Percentiles rank a stretch among this genome's conserved stretches.
Evolutionary conservation across 768 basidiomycete species (phyloP).

Genomic region (Leccinellum luteum): DNA sequence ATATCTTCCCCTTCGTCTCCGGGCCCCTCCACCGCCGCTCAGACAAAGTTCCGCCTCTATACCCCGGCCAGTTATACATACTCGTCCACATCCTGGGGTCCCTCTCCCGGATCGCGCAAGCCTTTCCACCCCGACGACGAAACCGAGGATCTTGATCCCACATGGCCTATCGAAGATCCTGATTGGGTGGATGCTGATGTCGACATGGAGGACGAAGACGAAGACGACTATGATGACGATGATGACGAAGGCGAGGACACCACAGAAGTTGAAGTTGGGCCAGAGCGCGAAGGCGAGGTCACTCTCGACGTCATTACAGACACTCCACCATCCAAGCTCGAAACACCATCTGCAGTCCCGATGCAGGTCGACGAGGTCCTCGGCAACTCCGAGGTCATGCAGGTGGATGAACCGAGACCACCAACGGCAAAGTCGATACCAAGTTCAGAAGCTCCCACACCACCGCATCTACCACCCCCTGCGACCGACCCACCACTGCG

Average conservation of each 20-base stretch:
- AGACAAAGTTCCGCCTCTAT: conserved; percentile 31
- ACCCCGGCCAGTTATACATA: conserved; percentile 35
- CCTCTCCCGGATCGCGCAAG: conserved; percentile 13
- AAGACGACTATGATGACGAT: conserved; percentile 31
- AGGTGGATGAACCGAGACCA: not conserved
- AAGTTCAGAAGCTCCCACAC: not conserved
- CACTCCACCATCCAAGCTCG: not conserved
- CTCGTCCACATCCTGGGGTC: conserved; percentile 19
- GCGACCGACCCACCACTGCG: not conserved
- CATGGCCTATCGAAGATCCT: conserved; percentile 22
- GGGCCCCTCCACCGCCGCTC: not conserved
- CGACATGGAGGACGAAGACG: conserved; percentile 33
- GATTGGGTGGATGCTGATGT: conserved; percentile 28
- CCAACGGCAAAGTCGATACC: not conserved
- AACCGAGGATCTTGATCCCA: conserved; percentile 13
- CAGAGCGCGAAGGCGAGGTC: conserved; percentile 15
- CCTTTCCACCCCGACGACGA: conserved; percentile 17
- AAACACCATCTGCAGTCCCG: not conserved
- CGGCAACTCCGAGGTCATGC: not conserved
- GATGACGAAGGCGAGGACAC: conserved; percentile 32
- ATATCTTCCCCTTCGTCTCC: not conserved
- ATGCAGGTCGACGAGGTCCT: conserved; percentile 5
- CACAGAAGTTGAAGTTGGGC: conserved; percentile 6
- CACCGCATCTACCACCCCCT: not conserved
- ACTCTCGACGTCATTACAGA: conserved; percentile 13